Conservation (phyloP, 768 basidiomycete genomes). For the Candolleomyces aberdarensis region DNA sequence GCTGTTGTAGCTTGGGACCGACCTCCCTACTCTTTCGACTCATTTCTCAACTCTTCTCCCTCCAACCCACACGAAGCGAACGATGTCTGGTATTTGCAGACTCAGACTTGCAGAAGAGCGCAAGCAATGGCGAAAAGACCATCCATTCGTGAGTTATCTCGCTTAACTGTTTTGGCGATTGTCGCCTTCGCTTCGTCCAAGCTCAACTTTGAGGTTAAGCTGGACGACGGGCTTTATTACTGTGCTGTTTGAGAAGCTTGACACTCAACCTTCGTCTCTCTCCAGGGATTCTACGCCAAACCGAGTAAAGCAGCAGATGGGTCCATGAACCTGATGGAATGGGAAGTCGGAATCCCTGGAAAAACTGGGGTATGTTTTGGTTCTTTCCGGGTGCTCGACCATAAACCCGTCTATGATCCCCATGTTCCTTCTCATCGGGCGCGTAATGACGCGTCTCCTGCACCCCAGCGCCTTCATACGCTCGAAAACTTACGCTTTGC, state of each 20-base stretch:
- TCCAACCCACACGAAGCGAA: not conserved
- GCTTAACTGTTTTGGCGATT: not conserved
- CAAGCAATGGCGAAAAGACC: conserved; percentile 98
- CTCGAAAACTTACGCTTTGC: conserved; percentile 5
- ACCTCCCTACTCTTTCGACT: too few species aligned
- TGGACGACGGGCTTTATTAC: not conserved
- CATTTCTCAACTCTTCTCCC: too few species aligned
- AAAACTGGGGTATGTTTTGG: conserved; percentile 63
- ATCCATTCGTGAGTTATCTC: conserved; percentile 81
- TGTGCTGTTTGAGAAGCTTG: not conserved
- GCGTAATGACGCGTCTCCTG: conserved; percentile 14
- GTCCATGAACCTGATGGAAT: conserved; percentile 93
- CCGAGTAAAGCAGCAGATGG: conserved; percentile 89
- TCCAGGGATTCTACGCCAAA: conserved; percentile 94
- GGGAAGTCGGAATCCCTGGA: conserved; percentile 99
- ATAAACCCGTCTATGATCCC: not conserved
- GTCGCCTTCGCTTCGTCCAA: not conserved
- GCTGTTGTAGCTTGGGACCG: too few species aligned
- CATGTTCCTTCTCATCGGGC: not conserved
- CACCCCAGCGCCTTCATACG: not conserved
- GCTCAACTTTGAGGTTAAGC: not conserved
- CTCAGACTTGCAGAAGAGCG: conserved; percentile 93
- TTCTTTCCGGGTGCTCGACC: not conserved
- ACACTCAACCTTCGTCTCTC: not conserved
- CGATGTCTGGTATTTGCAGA: conserved; percentile 93